Evolutionary conservation across 2,329 filamentous ascomycete species (phyloP).

Genomic region (Talaromyces funiculosus): DNA sequence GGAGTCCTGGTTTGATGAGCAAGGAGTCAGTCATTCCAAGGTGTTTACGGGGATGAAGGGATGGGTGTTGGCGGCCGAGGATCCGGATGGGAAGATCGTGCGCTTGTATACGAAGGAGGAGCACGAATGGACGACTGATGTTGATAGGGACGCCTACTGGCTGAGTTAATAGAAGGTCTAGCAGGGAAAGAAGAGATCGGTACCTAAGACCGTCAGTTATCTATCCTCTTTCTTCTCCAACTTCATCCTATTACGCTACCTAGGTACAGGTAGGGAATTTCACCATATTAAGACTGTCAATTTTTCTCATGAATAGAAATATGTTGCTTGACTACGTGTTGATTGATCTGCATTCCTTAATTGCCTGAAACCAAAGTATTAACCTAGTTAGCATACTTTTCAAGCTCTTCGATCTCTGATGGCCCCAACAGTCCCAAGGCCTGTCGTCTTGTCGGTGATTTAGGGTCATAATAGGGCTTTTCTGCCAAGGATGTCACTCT

Average conservation of each 20-base stretch:
- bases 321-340: neutral
- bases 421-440: slow-evolving; percentile 59
- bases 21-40: neutral
- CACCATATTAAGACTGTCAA: neutral
- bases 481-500: slow-evolving; percentile 66
- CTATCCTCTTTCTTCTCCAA: neutral
- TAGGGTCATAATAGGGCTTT: slow-evolving; percentile 61
- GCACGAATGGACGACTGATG: neutral
- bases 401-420: slow-evolving; percentile 37
- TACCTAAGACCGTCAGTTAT: no score
- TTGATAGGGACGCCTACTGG: neutral
- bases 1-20: neutral
- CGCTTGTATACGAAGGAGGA: neutral
- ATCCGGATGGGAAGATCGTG: neutral
- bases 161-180: neutral
- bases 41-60: neutral
- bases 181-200: no score
- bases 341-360: neutral
- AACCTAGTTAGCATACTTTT: slow-evolving; percentile 18
- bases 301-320: neutral
- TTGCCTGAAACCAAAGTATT: no score
- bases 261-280: neutral
- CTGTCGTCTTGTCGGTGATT: slow-evolving; percentile 61
- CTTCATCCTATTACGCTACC: neutral
- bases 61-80: neutral